Percentiles rank a stretch among this genome's conserved stretches.
phyloP scores from a whole-genome alignment of 2,329 filamentous ascomycete species.

The Coniosporium tulheliwenetii region DNA sequence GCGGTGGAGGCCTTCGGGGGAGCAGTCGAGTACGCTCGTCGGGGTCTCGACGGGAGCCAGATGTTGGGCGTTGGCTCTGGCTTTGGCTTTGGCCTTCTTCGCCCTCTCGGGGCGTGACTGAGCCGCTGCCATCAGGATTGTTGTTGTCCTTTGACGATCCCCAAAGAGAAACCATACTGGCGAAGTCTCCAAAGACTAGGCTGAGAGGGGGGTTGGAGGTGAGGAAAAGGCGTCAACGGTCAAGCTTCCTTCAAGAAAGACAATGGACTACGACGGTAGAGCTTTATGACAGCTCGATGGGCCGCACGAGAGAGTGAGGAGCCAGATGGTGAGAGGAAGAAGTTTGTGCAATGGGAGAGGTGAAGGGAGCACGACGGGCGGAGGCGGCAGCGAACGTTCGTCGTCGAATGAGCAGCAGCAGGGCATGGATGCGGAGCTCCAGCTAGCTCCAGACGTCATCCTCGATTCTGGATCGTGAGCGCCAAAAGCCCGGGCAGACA shows the following conservation, averaged over 20 bases:
- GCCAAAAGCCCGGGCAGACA: too few relatives aligned
- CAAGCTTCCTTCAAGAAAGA: background rate
- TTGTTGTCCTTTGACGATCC: slow-evolving; percentile 33
- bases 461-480: too few relatives aligned
- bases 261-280: too few relatives aligned
- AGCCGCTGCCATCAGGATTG: slow-evolving; percentile 13
- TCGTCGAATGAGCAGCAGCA: too few relatives aligned
- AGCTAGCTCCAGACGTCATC: too few relatives aligned
- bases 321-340: too few relatives aligned
- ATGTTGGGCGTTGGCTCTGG: slow-evolving; percentile 12
- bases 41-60: slow-evolving; percentile 22
- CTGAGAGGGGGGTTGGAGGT: background rate
- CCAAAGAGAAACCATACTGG: slow-evolving; percentile 38
- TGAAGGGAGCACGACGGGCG: too few relatives aligned
- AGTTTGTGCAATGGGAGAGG: too few relatives aligned
- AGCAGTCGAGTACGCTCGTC: slow-evolving; percentile 53
- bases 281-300: too few relatives aligned
- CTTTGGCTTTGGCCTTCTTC: slow-evolving; percentile 4
- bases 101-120: slow-evolving; percentile 9
- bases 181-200: slow-evolving; percentile 3
- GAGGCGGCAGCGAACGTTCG: too few relatives aligned
- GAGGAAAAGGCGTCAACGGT: background rate
- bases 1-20: slow-evolving; percentile 34
- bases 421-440: too few relatives aligned
- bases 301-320: too few relatives aligned